phyloP scores from a whole-genome alignment of 2,329 filamentous ascomycete species.

The Botrytis hyacinthi region DNA sequence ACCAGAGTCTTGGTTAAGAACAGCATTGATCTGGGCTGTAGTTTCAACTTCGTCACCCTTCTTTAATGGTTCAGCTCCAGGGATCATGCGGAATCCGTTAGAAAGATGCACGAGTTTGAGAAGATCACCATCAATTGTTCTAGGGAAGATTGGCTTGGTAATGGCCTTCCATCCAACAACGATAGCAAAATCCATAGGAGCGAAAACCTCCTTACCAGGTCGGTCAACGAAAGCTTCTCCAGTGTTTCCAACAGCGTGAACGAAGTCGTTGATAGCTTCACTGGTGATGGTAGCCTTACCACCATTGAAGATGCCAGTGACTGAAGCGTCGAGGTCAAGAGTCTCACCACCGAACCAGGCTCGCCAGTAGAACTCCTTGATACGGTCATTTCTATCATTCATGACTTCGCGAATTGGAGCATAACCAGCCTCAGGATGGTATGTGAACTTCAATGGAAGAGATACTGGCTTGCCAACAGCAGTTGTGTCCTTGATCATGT shows the following conservation, averaged over 20 bases:
- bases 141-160: conserved; percentile 98
- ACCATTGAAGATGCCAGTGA: conserved; percentile 86
- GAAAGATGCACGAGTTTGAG: conserved; percentile 95
- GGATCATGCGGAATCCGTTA: conserved; percentile 97
- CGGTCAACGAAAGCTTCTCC: conserved; percentile 96
- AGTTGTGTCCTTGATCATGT: conserved; percentile 90
- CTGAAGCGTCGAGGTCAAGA: conserved; percentile 78
- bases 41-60: conserved; percentile 92
- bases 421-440: conserved; percentile 93
- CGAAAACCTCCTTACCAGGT: conserved; percentile 88
- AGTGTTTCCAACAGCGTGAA: conserved; percentile 97
- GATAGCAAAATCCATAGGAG: conserved; percentile 98
- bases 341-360: conserved; percentile 92
- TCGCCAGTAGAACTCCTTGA: conserved; percentile 99
- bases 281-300: conserved; percentile 83
- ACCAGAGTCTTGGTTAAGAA: conserved; percentile 95
- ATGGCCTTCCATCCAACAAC: conserved; percentile 99
- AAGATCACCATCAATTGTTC: conserved; percentile 91
- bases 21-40: conserved; percentile 92
- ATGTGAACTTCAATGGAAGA: conserved; percentile 83
- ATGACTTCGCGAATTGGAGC: conserved; percentile 98
- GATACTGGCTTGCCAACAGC: conserved; percentile 79
- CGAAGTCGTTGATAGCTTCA: conserved; percentile 95
- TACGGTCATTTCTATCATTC: conserved; percentile 91
- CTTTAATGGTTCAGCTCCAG: conserved; percentile 89